phyloP scores from a whole-genome alignment of 139 green algal species.

The Haematococcus lacustris region DNA sequence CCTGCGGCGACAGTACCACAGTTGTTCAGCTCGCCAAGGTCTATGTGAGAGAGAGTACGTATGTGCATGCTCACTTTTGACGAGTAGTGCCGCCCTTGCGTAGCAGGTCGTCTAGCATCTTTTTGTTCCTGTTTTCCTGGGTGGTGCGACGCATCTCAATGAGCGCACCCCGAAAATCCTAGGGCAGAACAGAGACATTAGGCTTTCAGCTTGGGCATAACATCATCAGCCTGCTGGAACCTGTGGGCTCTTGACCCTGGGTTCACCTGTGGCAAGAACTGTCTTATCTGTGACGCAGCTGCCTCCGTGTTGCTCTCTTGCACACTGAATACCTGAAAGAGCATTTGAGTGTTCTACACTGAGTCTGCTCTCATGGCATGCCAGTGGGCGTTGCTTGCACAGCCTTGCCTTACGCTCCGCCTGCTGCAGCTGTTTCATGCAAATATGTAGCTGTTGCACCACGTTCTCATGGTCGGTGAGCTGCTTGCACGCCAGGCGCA shows the following conservation, averaged over 20 bases:
- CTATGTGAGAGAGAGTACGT: too few species aligned
- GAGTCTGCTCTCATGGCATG: not conserved
- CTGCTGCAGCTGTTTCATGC: not conserved
- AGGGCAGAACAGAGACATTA: too few species aligned
- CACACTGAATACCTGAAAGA: not conserved
- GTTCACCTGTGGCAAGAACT: not conserved
- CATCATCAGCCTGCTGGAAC: too few species aligned
- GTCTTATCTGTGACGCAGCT: conserved; percentile 7
- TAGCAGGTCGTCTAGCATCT: conserved; percentile 23
- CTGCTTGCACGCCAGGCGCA: not conserved
- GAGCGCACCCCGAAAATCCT: conserved; percentile 19
- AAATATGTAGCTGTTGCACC: not conserved
- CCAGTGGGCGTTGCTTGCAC: not conserved
- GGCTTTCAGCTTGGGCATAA: too few species aligned
- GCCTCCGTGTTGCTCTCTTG: conserved; percentile 23
- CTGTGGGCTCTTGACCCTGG: too few species aligned
- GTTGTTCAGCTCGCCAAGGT: too few species aligned
- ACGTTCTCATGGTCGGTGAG: not conserved
- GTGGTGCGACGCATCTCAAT: conserved; percentile 16
- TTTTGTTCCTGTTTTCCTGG: conserved; percentile 14
- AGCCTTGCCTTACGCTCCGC: not conserved
- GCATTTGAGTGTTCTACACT: not conserved
- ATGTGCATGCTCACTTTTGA: conserved; percentile 13
- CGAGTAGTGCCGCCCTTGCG: conserved; percentile 18
- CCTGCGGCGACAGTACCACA: too few species aligned